Evolutionary conservation across 805 yeast genomes (phyloP), one percentile per base, ranked within the genome.

Genomic region (Candida coleopterorum): DNA sequence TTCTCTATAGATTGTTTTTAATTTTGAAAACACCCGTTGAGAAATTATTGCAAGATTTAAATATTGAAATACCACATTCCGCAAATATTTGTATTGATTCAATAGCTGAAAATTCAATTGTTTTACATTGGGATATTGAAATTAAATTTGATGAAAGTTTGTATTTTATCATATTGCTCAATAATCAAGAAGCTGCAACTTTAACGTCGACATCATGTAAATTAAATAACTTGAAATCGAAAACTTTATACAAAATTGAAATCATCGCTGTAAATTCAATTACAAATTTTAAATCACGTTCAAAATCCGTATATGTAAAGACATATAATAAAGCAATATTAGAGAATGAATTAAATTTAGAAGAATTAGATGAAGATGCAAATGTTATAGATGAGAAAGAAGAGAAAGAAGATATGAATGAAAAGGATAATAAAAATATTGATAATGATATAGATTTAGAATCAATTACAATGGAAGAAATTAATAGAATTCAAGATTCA

Each of bases 11-110:
- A 25, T 60, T 69, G 46, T 52, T 51, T 40, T 55, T 51, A 38
- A 50, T 67, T 12, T 49, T 64, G 33, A 50, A 49, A 31, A 57
- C 75, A 2, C 80, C 83, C 2, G 57, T 71, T 18, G 72, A 68
- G 10, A 66, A 64, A 34, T 56, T 75, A 18, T 63, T 75, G 22
- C 62, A 61, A 35, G 64, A 64, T 23, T 54, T 79, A 27, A 66
- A 69, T 43, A 65, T 77, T 15, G 72, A 70, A 20, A 72, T 79
- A 23, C 85, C 85, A 4, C 70, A 66, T 38, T 62, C 74, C 6
- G 81, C 82, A 3, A 55, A 59, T 31, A 60, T 78, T 11, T 75
- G 80, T 34, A 66, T 79, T 6, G 83, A 77, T 47, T 67, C 70
- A 44, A 69, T 79, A 32, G 65, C 73, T 5, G 55, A 60, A 24